Base-by-base conservation (phyloP, 495 filamentous ascomycete species). In the Hypomontagnella submonticulosa region DNA sequence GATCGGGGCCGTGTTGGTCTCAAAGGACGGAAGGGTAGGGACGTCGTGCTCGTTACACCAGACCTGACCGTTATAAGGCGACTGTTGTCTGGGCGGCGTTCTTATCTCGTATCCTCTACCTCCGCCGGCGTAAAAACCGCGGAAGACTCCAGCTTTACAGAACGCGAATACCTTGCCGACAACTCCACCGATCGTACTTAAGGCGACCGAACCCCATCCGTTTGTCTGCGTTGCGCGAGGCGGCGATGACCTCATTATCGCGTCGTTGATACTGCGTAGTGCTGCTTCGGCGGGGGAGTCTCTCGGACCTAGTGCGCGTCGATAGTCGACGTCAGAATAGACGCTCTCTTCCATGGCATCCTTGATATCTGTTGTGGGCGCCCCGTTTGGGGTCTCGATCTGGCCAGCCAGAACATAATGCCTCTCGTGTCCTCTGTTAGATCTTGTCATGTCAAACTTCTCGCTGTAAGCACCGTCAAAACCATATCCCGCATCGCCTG, bases 141-240 rank as follows among this genome's bases (percentile, higher is more conserved):
- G 79, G 71, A 97, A 93, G 0, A 89, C 84, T 8, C 86, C 84
- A 1, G 81, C 80, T 70, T 81, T 89, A 81, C 92, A 95, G 61
- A 96, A 92, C 69, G 92, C 84, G 80, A 90, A 91, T 7, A 95
- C 87, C 73, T 88, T 93, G 5, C 90, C 90, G 6, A 92, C 87
- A 20, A 90, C 84, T 32, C 80, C 77, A 9, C 83, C 81, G 48
- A 83, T 73, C 6, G 80, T 79, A 23, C 73, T 69, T 12, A 81
- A 57, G 34, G 79, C 78, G 30, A 80, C 69, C 23, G 75, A 75
- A 12, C 76, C 80, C 84, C 84, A 86, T 48, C 77, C 76, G 6
- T 70, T 58, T 0, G 49, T 13, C 32, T 44, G 48, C 32, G 53
- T 61, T 13, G 55, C 12, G 13, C 16, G 64, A 27, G 51, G 32